Base-by-base conservation (phyloP, 2,329 filamentous ascomycete genomes). In the Botrytis galanthina region DNA sequence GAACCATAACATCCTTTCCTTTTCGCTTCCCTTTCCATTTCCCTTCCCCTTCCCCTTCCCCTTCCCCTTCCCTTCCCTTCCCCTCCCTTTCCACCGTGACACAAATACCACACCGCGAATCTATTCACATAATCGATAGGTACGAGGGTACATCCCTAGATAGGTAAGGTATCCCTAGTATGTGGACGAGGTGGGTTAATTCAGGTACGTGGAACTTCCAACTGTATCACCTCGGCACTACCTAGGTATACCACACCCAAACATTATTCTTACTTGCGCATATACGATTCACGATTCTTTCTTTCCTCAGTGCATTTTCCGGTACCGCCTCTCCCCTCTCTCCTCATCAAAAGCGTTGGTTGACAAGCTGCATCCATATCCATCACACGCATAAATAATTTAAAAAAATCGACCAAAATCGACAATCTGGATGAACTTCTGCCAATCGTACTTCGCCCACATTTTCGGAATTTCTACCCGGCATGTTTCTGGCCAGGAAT, bases 401-500 rank as follows among this genome's bases (percentile, higher is more conserved):
- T 39, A 12, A 62, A 42, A 62, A 62, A n/a, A 9, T 26, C 20
- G 32, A 66, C 14, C 37, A 35, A 62, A 29, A 18, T 26, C 29
- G 22, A 66, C 14, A 66, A 37, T 44, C 44, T 66, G 35, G 63
- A 67, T 67, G 44, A 51, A 51, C 44, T 61, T 57, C 61, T 72
- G 22, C 70, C 70, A 72, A 66, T 72, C 60, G 60, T 57, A 18
- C 48, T 48, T 46, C 37, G 67, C 61, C 70, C 70, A 72, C 46
- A 44, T 66, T 59, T 67, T 72, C 70, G 61, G 61, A 67, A 60
- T 67, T 60, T 51, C 70, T 32, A 42, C 61, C 70, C 70, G 62
- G 42, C 69, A 51, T 64, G 57, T 37, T 62, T 64, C 42, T 66
- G 18, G 18, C 42, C 44, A 44, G 29, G 37, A 44, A 42, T 46